A percentile compares a stretch with the other conserved stretches of the same genome.
phyloP scores from a whole-genome alignment of 148 eudicot species.

The Polygonum maritimum region DNA sequence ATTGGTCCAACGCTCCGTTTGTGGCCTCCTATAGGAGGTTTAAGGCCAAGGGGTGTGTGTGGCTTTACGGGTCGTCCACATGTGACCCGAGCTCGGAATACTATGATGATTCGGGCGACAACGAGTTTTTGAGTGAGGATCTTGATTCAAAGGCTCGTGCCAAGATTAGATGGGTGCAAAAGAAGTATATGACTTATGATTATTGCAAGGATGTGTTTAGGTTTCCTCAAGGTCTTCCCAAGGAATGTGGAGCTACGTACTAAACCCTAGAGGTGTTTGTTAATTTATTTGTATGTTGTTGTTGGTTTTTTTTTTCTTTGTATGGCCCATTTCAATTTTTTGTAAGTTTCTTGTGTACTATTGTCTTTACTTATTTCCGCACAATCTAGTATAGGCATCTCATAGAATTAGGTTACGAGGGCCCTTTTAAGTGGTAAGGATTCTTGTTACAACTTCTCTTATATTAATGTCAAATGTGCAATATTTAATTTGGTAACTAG shows the following conservation, averaged over 20 bases:
- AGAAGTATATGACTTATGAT: slow-evolving; percentile 32
- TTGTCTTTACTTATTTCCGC: background rate
- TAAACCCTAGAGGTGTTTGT: background rate
- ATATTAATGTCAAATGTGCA: background rate
- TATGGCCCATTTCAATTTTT: background rate
- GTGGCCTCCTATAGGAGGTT: slow-evolving; percentile 30
- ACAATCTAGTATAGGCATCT: background rate
- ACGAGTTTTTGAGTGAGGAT: slow-evolving; percentile 25
- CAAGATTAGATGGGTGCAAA: slow-evolving; percentile 26
- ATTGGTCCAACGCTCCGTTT: slow-evolving; percentile 37
- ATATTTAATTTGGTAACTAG: background rate
- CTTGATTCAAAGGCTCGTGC: slow-evolving; percentile 15
- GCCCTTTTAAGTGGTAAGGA: background rate
- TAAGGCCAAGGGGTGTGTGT: slow-evolving; percentile 25
- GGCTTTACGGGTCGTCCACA: slow-evolving; percentile 24
- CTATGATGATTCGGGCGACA: background rate
- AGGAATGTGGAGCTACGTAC: slow-evolving; percentile 23
- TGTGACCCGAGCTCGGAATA: slow-evolving; percentile 15
- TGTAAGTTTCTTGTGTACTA: background rate
- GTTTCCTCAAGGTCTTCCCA: slow-evolving; percentile 28
- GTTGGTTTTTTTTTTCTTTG: background rate
- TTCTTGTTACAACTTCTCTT: background rate
- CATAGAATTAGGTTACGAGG: background rate
- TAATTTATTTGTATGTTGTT: background rate
- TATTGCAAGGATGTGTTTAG: slow-evolving; percentile 34